Percentiles rank a stretch among this genome's conserved stretches.
Evolutionary conservation across 179 eudicot genomes (phyloP).

Genomic region (Drosera spatulata): DNA sequence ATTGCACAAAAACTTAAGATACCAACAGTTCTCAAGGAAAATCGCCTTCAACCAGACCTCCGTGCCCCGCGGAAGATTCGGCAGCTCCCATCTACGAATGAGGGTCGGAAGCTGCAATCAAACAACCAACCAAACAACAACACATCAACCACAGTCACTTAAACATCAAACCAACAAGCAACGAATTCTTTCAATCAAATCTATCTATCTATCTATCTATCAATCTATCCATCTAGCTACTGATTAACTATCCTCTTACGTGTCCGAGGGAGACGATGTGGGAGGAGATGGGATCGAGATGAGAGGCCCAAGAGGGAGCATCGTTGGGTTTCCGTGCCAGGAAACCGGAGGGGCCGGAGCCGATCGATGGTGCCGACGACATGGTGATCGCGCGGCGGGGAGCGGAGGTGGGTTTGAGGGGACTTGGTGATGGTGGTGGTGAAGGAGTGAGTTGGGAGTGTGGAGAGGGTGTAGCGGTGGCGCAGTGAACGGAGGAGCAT

Average conservation of each 20-base stretch:
- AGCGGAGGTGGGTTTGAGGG: too few species aligned
- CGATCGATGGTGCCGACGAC: neutral
- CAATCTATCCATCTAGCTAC: too few species aligned
- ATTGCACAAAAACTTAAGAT: too few species aligned
- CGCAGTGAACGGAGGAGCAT: too few species aligned
- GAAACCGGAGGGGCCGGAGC: conserved; percentile 15
- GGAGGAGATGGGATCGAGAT: conserved; percentile 64
- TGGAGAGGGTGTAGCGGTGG: too few species aligned
- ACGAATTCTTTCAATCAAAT: too few species aligned
- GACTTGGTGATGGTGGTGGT: too few species aligned
- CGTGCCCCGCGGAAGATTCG: conserved; percentile 64
- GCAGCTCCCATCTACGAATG: conserved; percentile 91
- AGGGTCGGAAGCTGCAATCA: conserved; percentile 82
- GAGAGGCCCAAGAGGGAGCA: conserved; percentile 83
- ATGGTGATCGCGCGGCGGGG: too few species aligned
- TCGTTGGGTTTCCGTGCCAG: conserved; percentile 38
- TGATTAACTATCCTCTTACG: conserved; percentile 17
- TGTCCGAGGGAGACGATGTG: conserved; percentile 62
- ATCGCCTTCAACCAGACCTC: conserved; percentile 87
- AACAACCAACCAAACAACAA: neutral
- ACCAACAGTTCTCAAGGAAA: too few species aligned
- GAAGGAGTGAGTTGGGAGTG: too few species aligned
- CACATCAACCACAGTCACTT: neutral
- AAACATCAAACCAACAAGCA: too few species aligned
- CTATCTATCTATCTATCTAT: too few species aligned